Evolutionary conservation across 495 filamentous ascomycete genomes (phyloP).

Genomic region (Neurospora tetraspora): DNA sequence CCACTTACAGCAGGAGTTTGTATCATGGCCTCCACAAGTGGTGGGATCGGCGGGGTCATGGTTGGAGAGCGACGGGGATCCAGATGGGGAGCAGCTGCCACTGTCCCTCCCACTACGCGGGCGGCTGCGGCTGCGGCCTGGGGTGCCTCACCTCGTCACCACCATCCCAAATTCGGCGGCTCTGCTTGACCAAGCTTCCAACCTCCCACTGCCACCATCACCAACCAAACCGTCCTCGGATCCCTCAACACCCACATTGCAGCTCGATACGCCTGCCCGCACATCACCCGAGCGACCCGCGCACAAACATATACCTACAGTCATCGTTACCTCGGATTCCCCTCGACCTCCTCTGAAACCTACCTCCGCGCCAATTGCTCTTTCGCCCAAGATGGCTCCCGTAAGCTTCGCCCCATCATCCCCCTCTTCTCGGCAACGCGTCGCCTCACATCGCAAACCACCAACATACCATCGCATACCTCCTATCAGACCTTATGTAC

Average conservation of each 20-base stretch:
- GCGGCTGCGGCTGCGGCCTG: conserved; percentile 3
- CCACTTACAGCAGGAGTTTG: not conserved
- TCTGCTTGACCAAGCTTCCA: conserved; percentile 21
- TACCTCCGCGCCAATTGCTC: conserved; percentile 22
- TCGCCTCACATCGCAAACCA: not conserved
- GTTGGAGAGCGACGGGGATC: not conserved
- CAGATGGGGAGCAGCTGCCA: conserved; percentile 4
- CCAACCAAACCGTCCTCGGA: conserved; percentile 23
- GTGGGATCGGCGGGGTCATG: not conserved
- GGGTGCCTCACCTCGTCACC: conserved; percentile 2
- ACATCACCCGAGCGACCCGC: conserved; percentile 12
- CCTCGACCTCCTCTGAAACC: conserved; percentile 17
- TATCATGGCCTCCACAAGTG: conserved; percentile 18
- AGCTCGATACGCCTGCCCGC: conserved; percentile 18
- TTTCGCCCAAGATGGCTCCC: conserved; percentile 49
- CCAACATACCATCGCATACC: not conserved
- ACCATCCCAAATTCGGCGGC: not conserved
- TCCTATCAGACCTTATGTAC: not conserved
- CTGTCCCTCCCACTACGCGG: conserved; percentile 5
- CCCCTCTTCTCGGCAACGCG: not conserved
- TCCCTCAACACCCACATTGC: conserved; percentile 10
- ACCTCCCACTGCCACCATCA: conserved; percentile 29
- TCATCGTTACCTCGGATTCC: conserved; percentile 15
- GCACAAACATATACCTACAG: conserved; percentile 7
- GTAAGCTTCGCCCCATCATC: conserved; percentile 29